These are phyloP conservation scores for Przewalskia tangutica DNA, from an alignment of 257 asterid species.

Conservation along the genomic window DNA sequence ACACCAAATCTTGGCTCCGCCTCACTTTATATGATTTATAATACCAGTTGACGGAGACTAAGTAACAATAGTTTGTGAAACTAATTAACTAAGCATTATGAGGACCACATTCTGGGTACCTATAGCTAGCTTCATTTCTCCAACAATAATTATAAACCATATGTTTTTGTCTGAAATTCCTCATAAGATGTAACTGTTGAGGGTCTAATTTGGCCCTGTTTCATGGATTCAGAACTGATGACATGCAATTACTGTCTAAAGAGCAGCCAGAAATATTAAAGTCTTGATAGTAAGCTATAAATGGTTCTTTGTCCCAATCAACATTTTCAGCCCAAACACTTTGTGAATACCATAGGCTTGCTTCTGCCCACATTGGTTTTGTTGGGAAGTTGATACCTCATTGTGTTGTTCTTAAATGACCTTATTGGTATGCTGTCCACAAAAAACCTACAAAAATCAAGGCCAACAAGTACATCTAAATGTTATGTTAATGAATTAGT, in stretches of 20 bases:
- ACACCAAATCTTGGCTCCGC: no score
- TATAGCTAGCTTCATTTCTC: background rate
- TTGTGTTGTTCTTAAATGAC: conserved; percentile 2
- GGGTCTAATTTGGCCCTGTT: background rate
- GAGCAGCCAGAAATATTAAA: conserved; percentile 10
- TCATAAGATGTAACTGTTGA: background rate
- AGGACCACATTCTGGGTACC: background rate
- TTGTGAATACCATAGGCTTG: conserved; percentile 7
- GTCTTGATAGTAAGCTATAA: background rate
- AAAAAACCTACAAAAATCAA: background rate
- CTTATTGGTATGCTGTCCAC: conserved; percentile 3
- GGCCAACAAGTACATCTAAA: background rate
- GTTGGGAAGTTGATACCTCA: background rate
- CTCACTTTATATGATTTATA: background rate
- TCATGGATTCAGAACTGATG: background rate
- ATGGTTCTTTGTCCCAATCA: conserved; percentile 10
- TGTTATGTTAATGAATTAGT: background rate
- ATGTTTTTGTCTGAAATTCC: background rate
- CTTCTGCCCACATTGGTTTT: conserved; percentile 2
- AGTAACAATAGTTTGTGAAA: background rate
- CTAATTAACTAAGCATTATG: background rate
- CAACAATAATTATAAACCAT: background rate
- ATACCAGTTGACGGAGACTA: background rate
- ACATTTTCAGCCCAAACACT: background rate
- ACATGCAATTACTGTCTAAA: background rate